Percentiles rank a stretch among this genome's conserved stretches.
Evolutionary conservation across 441 rosid genomes (phyloP).

Genomic region (Corymbia calophylla): DNA sequence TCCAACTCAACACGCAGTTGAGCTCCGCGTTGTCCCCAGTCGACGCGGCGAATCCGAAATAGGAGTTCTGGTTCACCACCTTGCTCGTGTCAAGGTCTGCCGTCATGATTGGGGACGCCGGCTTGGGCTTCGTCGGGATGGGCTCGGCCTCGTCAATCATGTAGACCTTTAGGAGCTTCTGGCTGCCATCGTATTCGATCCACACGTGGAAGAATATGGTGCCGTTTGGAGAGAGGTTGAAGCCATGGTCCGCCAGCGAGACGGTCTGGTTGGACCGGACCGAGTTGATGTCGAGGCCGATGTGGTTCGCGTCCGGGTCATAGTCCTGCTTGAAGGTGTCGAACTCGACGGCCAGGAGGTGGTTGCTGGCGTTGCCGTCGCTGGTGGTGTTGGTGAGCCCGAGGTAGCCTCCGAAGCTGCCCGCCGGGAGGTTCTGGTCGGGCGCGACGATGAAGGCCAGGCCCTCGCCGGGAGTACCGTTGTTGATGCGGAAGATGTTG

Average conservation of each 20-base stretch:
- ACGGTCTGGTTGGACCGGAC: slow-evolving; percentile 18
- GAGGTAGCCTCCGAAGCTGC: slow-evolving; percentile 31
- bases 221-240: slow-evolving; percentile 22
- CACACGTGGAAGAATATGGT: slow-evolving; percentile 23
- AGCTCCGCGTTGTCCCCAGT: slow-evolving; percentile 42
- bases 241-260: slow-evolving; percentile 17
- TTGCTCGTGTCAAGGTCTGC: slow-evolving; percentile 26
- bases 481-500: slow-evolving; percentile 24
- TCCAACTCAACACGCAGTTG: slow-evolving; percentile 41
- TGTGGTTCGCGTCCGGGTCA: slow-evolving; percentile 47
- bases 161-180: slow-evolving; percentile 20
- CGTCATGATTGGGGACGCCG: slow-evolving; percentile 6
- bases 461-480: slow-evolving; percentile 31
- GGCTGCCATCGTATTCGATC: slow-evolving; percentile 28
- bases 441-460: slow-evolving; percentile 41
- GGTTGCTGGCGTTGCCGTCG: slow-evolving; percentile 29
- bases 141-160: slow-evolving; percentile 19
- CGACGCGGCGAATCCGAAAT: slow-evolving; percentile 52
- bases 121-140: slow-evolving; percentile 23
- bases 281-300: slow-evolving; percentile 45
- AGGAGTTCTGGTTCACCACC: slow-evolving; percentile 25
- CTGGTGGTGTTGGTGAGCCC: slow-evolving; percentile 47
- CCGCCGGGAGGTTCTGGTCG: slow-evolving; percentile 12
- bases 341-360: slow-evolving; percentile 38
- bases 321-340: slow-evolving; percentile 44